Evolutionary conservation across 371 early-diverging fungal genomes (phyloP), one percentile per base, ranked within the genome.

Genomic region (Syncephalastrum monosporum): DNA sequence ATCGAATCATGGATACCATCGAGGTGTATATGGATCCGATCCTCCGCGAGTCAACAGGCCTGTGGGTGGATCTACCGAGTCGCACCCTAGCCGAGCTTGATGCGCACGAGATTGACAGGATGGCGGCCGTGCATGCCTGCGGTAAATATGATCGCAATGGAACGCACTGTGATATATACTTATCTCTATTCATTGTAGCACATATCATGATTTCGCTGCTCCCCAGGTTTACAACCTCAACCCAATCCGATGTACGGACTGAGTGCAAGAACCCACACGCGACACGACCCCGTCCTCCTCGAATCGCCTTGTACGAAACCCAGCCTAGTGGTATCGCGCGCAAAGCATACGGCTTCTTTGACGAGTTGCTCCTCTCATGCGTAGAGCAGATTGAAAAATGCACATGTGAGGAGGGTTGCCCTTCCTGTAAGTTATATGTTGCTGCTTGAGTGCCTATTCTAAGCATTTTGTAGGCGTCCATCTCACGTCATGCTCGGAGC

Each of bases 1-100:
- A 56, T 27, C 71, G 69, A 13, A 73, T 81, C 29, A 62, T 81
- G 1, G 81, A 81, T 53, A 49, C 68, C 7, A 58, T 69, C 21
- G 81, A 81, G 7, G 61, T 76, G 0, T 67, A 76, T 47, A 81
- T 81, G 81, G 78, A 78, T 44, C 78, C 81, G 1, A 64, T 81
- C 38, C 24, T 81, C 12, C 55, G 65, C 1, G 47, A 67, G 17
- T 62, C 67, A 8, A 67, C 52, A 14, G 81, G 78, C n/a, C 24
- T 77, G 5, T 81, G 81, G 81, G 50, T 57, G 5, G 75, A 81
- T 59, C 63, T 71, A 4, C 77, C 75, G 12, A 27, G 46, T 0
- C 5, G 42, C 5, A 67, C 75, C 4, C 16, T 76, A 41, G 17
- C 17, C 3, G 42, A 56, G 42, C 16, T 80, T 5, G 62, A 53